Base-by-base conservation (phyloP, 176 grass and related monocot genomes). In the Typha latifolia region DNA sequence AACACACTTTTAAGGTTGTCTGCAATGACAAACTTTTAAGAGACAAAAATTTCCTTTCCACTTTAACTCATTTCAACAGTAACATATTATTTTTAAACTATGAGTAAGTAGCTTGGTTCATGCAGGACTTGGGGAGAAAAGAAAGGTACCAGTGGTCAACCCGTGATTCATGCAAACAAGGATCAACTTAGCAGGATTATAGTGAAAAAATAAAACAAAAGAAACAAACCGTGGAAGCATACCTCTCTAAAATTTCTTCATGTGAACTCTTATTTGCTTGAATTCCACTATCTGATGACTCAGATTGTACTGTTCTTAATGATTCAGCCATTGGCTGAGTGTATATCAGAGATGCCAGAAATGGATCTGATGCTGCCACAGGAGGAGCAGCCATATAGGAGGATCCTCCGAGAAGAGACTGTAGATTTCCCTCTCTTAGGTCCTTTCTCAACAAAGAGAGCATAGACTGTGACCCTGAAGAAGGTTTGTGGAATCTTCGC, bases 321-420 rank as follows among this genome's bases (percentile, higher is more conserved):
- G 65, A 74, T 71, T 91, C 92, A 59, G 71, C 84, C 63, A 86
- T 62, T 78, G 87, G 82, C 24, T 91, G 84, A 86, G 67, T 91
- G 81, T 78, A 88, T 84, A 96, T 79, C 76, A 96, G 82, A 67
- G 92, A 96, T 68, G 85, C 85, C 51, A 96, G 79, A 83, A 96
- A 96, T 63, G 87, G 87, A 81, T 91, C 92, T 65, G 87, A 74
- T 66, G 87, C 85, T 22, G 88, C 77, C 51, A 78, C 74, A 3
- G 73, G 77, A 81, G 85, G 55, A 70, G 86, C 80, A 74, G 74
- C 70, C 63, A 81, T 79, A 76, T 82, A 78, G 15, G 91, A 82
- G 64, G 91, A 84, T 73, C 85, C 92, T 63, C 82, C 82, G 66
- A 91, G 79, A 81, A 96, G 90, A 72, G 92, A 85, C 66, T 91